These are phyloP conservation scores for Zasmidium citrigriseum DNA, from an alignment of 2,329 filamentous ascomycete genomes.

Conservation along the genomic window DNA sequence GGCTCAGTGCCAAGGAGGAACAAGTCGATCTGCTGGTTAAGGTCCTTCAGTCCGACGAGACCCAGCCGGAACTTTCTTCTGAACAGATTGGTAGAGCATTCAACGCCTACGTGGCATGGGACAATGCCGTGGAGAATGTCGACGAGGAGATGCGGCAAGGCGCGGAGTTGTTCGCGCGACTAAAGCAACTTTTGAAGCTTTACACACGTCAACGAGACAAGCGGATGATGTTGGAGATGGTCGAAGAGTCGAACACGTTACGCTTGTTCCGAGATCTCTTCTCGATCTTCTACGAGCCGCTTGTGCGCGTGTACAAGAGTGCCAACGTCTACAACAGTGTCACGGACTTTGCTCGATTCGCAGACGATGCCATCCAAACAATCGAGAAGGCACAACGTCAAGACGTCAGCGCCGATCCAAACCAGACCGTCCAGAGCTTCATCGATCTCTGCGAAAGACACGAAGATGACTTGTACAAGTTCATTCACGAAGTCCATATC, in stretches of 20 bases:
- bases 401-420: conserved; percentile 91
- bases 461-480: conserved; percentile 97
- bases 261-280: conserved; percentile 94
- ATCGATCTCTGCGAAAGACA: conserved; percentile 95
- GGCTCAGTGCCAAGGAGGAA: conserved; percentile 71
- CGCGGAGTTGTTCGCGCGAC: conserved; percentile 86
- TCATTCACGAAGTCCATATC: conserved; percentile 94
- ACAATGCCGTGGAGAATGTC: conserved; percentile 86
- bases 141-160: conserved; percentile 87
- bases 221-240: conserved; percentile 92
- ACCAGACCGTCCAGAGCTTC: conserved; percentile 96
- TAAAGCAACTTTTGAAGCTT: conserved; percentile 93
- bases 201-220: conserved; percentile 91
- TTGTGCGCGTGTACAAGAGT: conserved; percentile 96
- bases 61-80: conserved; percentile 69
- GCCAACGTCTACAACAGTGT: conserved; percentile 98
- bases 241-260: conserved; percentile 97
- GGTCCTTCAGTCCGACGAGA: conserved; percentile 75
- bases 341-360: conserved; percentile 90
- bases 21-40: conserved; percentile 83
- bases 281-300: conserved; percentile 97
- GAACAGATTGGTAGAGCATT: conserved; percentile 82
- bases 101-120: conserved; percentile 96
- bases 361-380: conserved; percentile 88
- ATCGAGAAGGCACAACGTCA: conserved; percentile 67